Evolutionary conservation across 2,329 filamentous ascomycete genomes (phyloP), one percentile per base, ranked within the genome.

Genomic region (Ophiostoma pallidulum): DNA sequence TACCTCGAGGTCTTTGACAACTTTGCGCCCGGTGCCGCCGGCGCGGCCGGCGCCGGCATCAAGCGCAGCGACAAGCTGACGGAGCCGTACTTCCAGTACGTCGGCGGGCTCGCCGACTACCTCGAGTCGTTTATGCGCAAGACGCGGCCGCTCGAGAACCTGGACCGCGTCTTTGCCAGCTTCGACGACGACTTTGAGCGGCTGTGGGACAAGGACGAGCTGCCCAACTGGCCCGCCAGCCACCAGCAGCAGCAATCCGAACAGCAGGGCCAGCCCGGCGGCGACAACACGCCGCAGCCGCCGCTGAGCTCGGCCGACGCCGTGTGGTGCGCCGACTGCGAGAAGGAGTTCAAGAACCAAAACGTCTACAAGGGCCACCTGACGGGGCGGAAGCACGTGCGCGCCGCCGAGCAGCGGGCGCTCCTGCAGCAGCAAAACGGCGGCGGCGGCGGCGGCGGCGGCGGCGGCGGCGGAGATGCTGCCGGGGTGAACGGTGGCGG

Each of bases 291-390:
- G 26, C 62, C 2, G 1, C 37, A 9, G 12, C 62, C 2, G 1
- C 37, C 8, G 12, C 49, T 53, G 10, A 68, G 64, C 47, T 60
- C 60, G 59, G 72, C 59, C 1, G 82, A 88, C 45, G 86, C 84
- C 0, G 75, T 89, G 14, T 97, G 86, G 85, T 98, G 92, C 59
- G 74, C 83, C 6, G 89, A 90, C 53, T 98, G 92, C 62, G 84
- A 92, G 61, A 96, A 90, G 66, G 87, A 91, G 51, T 98, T 97
- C 68, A 89, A 86, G 59, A 97, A 96, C 59, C 81, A 92, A 55
- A 95, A 95, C 53, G 88, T 96, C 41, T 95, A 94, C 71, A 90
- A 89, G 58, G 82, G 79, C 32, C 92, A 98, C 63, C 67, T 98
- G 52, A 84, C 72, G 0, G 91, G 91, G 36, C 91, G 94, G 67